phyloP scores from a whole-genome alignment of 352 stramenopile genomes.

The Pythium folliculosum region DNA sequence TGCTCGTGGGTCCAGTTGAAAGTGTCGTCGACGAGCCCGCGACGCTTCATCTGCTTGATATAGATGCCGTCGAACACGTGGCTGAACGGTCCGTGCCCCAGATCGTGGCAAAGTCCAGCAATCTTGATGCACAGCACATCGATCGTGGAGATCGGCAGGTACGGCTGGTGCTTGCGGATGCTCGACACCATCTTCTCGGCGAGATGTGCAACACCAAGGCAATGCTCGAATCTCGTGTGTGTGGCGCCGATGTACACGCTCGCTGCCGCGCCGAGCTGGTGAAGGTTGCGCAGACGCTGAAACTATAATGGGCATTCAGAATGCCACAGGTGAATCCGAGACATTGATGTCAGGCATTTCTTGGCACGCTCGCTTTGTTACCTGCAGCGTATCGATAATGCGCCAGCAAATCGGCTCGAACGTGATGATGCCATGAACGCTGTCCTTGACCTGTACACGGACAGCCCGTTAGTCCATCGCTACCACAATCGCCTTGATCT shows the following conservation, averaged over 20 bases:
- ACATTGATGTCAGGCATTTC: not conserved
- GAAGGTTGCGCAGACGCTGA: conserved; percentile 93
- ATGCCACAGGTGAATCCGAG: not conserved
- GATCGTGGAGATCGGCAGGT: conserved; percentile 80
- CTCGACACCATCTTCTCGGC: conserved; percentile 85
- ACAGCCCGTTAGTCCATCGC: not conserved
- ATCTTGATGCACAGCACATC: conserved; percentile 82
- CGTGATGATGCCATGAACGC: conserved; percentile 71
- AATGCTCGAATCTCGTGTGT: conserved; percentile 84
- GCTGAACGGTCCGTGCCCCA: conserved; percentile 81
- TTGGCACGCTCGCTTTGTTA: conserved; percentile 8
- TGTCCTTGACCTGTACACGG: conserved; percentile 70
- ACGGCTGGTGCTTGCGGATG: conserved; percentile 83
- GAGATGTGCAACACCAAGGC: conserved; percentile 94
- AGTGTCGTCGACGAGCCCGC: conserved; percentile 14
- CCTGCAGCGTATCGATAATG: conserved; percentile 82
- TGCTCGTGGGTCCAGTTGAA: conserved; percentile 72
- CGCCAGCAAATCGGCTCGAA: conserved; percentile 82
- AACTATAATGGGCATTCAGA: conserved; percentile 52
- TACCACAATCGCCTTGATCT: not conserved
- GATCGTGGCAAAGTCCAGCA: conserved; percentile 76
- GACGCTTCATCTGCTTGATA: conserved; percentile 49
- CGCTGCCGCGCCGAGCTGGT: conserved; percentile 91
- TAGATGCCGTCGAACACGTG: conserved; percentile 83
- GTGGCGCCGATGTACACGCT: conserved; percentile 90